Evolutionary conservation across 106 monocot species (phyloP), one percentile per base, ranked within the genome.

Genomic region (Posidonia australis): DNA sequence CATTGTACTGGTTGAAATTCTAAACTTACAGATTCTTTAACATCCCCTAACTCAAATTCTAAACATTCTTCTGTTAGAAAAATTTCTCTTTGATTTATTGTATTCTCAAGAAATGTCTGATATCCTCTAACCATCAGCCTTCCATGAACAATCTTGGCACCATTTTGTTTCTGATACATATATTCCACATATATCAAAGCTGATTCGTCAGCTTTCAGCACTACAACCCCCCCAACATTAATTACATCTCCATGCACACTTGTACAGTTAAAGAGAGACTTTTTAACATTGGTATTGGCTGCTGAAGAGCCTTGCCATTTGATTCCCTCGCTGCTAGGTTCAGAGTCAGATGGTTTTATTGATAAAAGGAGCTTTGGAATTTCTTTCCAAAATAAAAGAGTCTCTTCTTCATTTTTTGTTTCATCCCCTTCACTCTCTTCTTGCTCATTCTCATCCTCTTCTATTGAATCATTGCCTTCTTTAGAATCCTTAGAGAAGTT

Each of bases 51-150:
- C 43, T 83, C 79, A 67, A 89, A 86, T 11, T 89, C 89, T 54
- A 74, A 26, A 66, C 89, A 94, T 5, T 89, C 85, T 60, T 82
- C 77, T 18, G 83, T 82, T 60, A 94, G 53, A 63, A 94, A 94
- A 21, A 94, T 46, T 67, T 94, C 93, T 55, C 86, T 86, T 45
- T 86, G 89, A 72, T 84, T 84, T 52, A 89, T 79, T 32, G 93
- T 80, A 75, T 93, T 88, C 57, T 83, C 89, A 57, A 93, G 82
- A 72, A 93, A 62, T 28, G 93, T 93, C 49, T 86, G 75, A 12
- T 55, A 73, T 3, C 93, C 89, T 66, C 70, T 79, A 10, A 63
- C 44, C 74, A 86, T 48, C 10, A 79, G 26, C 58, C 93, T 83
- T 17, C 93, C 93, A 78, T 93, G 93, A 19, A 62, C 72, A 78